Percentiles rank a stretch among this genome's conserved stretches.
Evolutionary conservation across 1,284 basidiomycete genomes (phyloP).

Genomic region (Takashimella tepidaria): DNA sequence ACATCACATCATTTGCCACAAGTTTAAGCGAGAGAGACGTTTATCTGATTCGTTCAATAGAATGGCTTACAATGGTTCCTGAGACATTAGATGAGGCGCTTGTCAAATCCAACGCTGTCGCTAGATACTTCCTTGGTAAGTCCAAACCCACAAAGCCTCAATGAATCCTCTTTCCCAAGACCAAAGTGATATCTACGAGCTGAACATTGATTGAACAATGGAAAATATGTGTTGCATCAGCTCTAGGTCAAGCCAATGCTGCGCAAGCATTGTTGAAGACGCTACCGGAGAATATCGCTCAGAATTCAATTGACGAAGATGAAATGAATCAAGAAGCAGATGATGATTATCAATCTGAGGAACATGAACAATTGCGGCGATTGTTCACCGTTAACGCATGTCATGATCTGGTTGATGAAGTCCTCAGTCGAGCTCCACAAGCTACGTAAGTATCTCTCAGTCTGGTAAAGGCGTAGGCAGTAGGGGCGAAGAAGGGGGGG

Average conservation of each 20-base stretch:
- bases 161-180: too few species aligned
- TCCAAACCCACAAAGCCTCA: constrained; percentile 3
- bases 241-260: constrained; percentile 64
- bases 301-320: constrained; percentile 57
- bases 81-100: constrained; percentile 71
- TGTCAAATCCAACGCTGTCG: constrained; percentile 74
- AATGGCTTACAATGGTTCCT: constrained; percentile 83
- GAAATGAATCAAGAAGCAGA: constrained; percentile 53
- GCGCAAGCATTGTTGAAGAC: constrained; percentile 62
- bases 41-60: constrained; percentile 76
- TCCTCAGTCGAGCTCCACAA: constrained; percentile 24
- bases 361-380: constrained; percentile 27
- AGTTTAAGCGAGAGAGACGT: constrained; percentile 52
- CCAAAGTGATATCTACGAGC: not conserved
- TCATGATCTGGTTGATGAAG: constrained; percentile 37
- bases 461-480: not conserved
- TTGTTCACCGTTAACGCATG: constrained; percentile 35
- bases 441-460: constrained; percentile 16
- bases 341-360: constrained; percentile 21
- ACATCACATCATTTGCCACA: constrained; percentile 55
- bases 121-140: constrained; percentile 80
- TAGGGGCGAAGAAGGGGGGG: constrained; percentile 50
- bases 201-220: not conserved
- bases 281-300: constrained; percentile 58
- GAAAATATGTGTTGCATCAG: too few species aligned